Percentiles rank a stretch among this genome's conserved stretches.
Conservation (phyloP, 2,329 filamentous ascomycete genomes). For the Fusarium kyushuense region DNA sequence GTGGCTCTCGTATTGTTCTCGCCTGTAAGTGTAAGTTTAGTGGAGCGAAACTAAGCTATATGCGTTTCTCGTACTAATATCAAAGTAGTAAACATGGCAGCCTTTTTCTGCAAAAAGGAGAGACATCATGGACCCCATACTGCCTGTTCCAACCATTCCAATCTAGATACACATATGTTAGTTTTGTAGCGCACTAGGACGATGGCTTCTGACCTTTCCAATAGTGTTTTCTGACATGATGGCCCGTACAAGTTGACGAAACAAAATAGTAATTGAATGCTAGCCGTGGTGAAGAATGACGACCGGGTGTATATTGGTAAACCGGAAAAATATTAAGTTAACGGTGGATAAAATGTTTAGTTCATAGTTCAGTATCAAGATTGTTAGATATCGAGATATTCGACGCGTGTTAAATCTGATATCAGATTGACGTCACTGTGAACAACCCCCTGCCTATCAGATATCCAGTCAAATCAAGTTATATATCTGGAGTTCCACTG, state of each 20-base stretch:
- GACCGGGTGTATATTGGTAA: background rate
- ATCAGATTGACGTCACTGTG: conserved; percentile 5
- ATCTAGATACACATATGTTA: background rate
- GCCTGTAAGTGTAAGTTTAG: background rate
- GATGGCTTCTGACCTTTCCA: background rate
- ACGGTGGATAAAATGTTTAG: background rate
- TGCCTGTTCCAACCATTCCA: conserved; percentile 9
- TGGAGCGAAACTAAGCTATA: rapidly evolving
- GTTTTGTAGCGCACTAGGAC: rapidly evolving
- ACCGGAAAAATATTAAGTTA: no score
- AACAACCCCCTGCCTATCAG: background rate
- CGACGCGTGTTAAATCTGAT: background rate
- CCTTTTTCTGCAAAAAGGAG: conserved; percentile 11
- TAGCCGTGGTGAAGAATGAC: background rate
- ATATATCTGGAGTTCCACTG: background rate
- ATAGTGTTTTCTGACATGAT: background rate
- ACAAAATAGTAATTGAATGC: background rate
- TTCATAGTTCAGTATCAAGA: background rate
- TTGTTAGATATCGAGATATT: background rate
- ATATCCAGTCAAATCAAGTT: background rate
- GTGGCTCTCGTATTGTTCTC: background rate
- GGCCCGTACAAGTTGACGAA: no score
- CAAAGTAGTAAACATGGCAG: conserved; percentile 1
- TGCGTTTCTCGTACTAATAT: background rate
- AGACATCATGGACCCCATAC: conserved; percentile 8